Conservation (phyloP, 805 yeast species). For the Kluyveromyces starmeri region DNA sequence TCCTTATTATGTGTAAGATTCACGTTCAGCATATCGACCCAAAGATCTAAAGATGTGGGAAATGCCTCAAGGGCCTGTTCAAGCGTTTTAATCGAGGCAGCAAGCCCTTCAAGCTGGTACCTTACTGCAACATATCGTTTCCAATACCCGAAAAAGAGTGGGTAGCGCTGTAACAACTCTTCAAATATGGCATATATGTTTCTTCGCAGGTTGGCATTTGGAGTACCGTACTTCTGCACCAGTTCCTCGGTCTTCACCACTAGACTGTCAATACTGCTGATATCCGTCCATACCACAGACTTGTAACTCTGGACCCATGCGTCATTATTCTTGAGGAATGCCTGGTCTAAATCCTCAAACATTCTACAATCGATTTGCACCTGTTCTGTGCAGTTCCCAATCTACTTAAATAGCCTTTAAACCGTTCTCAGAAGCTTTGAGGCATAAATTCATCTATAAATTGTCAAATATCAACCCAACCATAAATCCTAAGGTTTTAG, state of each 20-base stretch:
- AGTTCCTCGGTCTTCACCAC: slow-evolving; percentile 29
- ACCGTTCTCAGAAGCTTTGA: no score
- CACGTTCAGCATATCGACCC: slow-evolving; percentile 59
- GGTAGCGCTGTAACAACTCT: slow-evolving; percentile 43
- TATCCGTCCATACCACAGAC: slow-evolving; percentile 26
- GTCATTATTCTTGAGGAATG: slow-evolving; percentile 22
- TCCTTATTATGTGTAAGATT: slow-evolving; percentile 35
- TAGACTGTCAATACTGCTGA: slow-evolving; percentile 34
- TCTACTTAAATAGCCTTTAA: no score
- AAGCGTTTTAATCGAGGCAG: slow-evolving; percentile 39
- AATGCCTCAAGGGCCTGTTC: slow-evolving; percentile 37
- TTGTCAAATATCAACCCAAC: no score
- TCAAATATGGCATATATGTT: slow-evolving; percentile 31
- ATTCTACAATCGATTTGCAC: no score
- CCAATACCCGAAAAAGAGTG: slow-evolving; percentile 57
- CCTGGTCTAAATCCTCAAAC: slow-evolving; percentile 16
- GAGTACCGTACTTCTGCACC: slow-evolving; percentile 28
- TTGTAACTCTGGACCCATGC: slow-evolving; percentile 17
- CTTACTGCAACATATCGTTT: slow-evolving; percentile 47
- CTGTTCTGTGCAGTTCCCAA: no score
- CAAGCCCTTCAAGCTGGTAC: slow-evolving; percentile 47
- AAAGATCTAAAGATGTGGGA: slow-evolving; percentile 54
- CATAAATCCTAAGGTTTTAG: no score
- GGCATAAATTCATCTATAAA: no score
- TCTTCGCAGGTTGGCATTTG: slow-evolving; percentile 24